Evolutionary conservation across 345 rosid genomes (phyloP).

Genomic region (rapeseed (Brassica napus)): DNA sequence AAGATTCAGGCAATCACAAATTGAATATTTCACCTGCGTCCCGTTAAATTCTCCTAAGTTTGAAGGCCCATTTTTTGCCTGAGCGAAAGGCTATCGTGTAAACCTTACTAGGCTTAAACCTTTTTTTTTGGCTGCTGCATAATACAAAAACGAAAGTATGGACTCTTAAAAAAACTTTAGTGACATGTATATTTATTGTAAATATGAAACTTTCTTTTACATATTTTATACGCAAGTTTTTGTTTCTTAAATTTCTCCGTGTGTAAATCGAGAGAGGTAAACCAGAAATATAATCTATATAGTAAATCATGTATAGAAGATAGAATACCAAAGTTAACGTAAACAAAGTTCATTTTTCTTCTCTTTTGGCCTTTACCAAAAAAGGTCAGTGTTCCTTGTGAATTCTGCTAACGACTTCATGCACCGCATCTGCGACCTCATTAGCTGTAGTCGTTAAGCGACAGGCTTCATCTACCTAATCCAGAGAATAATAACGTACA

Average conservation of each 20-base stretch:
- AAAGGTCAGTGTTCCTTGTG: constrained; percentile 1
- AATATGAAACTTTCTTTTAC: background rate
- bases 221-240: background rate
- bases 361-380: background rate
- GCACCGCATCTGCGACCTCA: constrained; percentile 33
- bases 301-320: background rate
- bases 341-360: background rate
- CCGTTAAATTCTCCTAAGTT: background rate
- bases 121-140: no score
- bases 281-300: background rate
- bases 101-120: background rate
- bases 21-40: background rate
- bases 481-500: background rate
- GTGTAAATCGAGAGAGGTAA: background rate
- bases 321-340: background rate
- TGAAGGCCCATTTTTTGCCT: background rate
- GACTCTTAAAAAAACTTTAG: background rate
- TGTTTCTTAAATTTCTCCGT: background rate
- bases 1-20: background rate
- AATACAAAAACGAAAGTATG: no score
- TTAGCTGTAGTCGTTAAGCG: constrained; percentile 19
- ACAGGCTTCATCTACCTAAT: constrained; percentile 26
- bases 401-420: constrained; percentile 33
- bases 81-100: background rate
- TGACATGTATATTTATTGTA: background rate